Evolutionary conservation across 148 eudicot species (phyloP).

Genomic region (Persicaria tinctoria): DNA sequence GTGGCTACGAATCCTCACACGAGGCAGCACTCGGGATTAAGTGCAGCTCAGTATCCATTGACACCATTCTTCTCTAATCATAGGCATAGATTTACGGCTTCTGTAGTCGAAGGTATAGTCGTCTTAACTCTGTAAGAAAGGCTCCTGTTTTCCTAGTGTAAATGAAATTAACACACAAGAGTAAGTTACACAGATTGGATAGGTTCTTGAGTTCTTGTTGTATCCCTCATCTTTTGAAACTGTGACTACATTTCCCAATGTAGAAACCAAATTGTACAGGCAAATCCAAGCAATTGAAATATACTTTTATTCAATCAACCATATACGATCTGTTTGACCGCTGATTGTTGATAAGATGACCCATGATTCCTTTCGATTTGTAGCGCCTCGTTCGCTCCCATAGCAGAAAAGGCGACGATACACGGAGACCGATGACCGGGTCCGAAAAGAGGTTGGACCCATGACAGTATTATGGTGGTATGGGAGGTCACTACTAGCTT

Average conservation of each 20-base stretch:
- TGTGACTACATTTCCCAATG: background rate
- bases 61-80: background rate
- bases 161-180: conserved; percentile 9
- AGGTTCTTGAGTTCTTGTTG: background rate
- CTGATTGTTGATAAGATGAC: background rate
- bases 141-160: conserved; percentile 9
- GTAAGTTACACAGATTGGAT: conserved; percentile 10
- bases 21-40: background rate
- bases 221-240: background rate
- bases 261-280: conserved; percentile 1
- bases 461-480: background rate
- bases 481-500: conserved; percentile 6
- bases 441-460: background rate
- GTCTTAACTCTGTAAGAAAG: background rate
- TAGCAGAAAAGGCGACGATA: background rate
- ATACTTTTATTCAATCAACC: background rate
- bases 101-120: background rate
- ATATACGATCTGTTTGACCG: background rate
- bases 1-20: background rate
- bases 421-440: background rate
- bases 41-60: background rate
- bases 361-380: background rate
- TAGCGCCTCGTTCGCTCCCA: background rate
- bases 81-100: background rate
- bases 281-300: background rate